phyloP scores from a whole-genome alignment of 2,329 filamentous ascomycete genomes.

The Coleophoma cylindrospora region DNA sequence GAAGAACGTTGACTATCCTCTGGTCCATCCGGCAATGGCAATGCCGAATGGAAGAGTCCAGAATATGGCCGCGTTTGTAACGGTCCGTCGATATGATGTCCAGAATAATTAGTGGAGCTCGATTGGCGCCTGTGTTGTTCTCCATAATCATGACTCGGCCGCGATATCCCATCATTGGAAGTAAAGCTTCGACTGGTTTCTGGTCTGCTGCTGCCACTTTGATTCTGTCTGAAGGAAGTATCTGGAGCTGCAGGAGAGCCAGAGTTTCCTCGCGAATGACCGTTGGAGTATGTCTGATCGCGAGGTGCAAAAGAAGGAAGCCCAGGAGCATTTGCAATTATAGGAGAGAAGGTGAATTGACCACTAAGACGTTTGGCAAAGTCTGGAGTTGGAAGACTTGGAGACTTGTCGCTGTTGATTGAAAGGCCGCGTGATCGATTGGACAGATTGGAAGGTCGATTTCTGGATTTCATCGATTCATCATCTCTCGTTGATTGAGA shows the following conservation, averaged over 20 bases:
- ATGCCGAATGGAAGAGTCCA: constrained; percentile 79
- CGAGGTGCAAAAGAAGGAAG: constrained; percentile 53
- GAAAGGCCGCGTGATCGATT: constrained; percentile 53
- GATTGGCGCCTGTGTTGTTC: constrained; percentile 44
- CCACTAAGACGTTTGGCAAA: constrained; percentile 62
- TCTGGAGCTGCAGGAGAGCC: constrained; percentile 53
- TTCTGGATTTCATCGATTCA: constrained; percentile 23
- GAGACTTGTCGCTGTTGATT: constrained; percentile 56
- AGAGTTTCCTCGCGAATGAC: constrained; percentile 51
- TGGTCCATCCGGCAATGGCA: constrained; percentile 69
- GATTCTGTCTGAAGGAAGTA: constrained; percentile 32
- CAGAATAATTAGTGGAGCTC: constrained; percentile 47
- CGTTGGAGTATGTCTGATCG: constrained; percentile 43
- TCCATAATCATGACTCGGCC: constrained; percentile 46
- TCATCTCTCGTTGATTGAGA: constrained; percentile 35
- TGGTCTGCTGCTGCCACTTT: constrained; percentile 34
- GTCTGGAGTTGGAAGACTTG: constrained; percentile 60
- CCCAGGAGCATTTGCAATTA: constrained; percentile 35
- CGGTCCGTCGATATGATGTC: constrained; percentile 30
- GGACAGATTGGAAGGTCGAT: constrained; percentile 23
- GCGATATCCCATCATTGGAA: constrained; percentile 39
- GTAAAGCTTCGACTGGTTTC: constrained; percentile 57
- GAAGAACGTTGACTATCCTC: constrained; percentile 50
- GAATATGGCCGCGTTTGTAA: constrained; percentile 49
- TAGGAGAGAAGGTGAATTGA: constrained; percentile 58